phyloP scores from a whole-genome alignment of 192 early-diverging fungal species.

The Linnemannia exigua region DNA sequence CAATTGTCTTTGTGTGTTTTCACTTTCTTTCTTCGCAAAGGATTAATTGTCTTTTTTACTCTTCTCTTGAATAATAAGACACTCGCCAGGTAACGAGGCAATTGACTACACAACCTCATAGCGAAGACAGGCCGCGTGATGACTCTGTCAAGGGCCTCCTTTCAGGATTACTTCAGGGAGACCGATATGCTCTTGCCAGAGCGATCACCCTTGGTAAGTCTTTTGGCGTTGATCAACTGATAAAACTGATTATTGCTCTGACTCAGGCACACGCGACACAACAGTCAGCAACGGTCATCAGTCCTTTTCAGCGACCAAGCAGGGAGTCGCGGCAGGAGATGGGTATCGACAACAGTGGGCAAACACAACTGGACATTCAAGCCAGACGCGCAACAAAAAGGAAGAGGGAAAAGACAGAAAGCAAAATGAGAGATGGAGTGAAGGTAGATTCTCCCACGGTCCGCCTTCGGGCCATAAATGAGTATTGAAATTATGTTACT shows the following conservation, averaged over 20 bases:
- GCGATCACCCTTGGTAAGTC: slow-evolving; percentile 74
- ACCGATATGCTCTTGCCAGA: slow-evolving; percentile 69
- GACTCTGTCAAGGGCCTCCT: slow-evolving; percentile 54
- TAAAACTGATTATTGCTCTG: not conserved
- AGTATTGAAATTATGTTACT: not conserved
- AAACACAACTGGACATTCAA: too few species aligned
- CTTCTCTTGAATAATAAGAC: not conserved
- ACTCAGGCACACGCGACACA: not conserved
- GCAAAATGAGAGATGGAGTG: too few species aligned
- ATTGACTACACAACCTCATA: not conserved
- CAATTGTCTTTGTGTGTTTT: not conserved
- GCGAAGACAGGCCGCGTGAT: slow-evolving; percentile 18
- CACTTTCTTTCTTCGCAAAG: not conserved
- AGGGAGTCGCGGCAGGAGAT: too few species aligned
- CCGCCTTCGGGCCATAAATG: slow-evolving; percentile 3
- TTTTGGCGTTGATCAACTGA: not conserved
- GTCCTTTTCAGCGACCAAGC: too few species aligned
- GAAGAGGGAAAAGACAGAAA: not conserved
- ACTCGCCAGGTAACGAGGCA: not conserved
- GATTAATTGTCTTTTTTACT: not conserved
- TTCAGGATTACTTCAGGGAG: slow-evolving; percentile 46
- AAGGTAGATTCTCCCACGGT: slow-evolving; percentile 10
- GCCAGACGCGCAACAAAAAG: too few species aligned
- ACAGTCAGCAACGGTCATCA: not conserved
- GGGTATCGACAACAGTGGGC: too few species aligned